A percentile compares a stretch with the other conserved stretches of the same genome.
Evolutionary conservation across 441 rosid genomes (phyloP).

Genomic region (Euphorbia corollata): DNA sequence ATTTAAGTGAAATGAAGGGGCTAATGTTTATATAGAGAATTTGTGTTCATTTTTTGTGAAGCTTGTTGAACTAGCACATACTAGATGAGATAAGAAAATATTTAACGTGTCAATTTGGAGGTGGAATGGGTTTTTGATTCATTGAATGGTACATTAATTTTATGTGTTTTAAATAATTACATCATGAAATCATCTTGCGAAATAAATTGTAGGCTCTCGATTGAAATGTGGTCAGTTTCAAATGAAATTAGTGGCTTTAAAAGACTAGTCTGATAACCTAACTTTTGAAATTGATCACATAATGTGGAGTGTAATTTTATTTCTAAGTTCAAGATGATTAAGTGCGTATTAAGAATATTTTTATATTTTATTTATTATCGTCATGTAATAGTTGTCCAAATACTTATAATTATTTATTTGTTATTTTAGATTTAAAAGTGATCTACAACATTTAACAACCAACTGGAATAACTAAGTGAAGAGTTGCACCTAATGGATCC

Average conservation of each 20-base stretch:
- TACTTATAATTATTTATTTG: too few species aligned
- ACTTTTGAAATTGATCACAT: conserved; percentile 1
- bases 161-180: not conserved
- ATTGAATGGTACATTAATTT: not conserved
- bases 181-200: not conserved
- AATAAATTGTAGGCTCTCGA: not conserved
- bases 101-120: conserved; percentile 8
- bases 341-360: too few species aligned
- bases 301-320: not conserved
- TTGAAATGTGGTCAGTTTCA: not conserved
- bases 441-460: too few species aligned
- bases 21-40: conserved; percentile 16
- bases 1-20: not conserved
- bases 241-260: not conserved
- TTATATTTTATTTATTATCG: too few species aligned
- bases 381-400: too few species aligned
- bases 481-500: too few species aligned
- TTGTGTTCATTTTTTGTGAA: not conserved
- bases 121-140: conserved; percentile 1
- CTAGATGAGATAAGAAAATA: not conserved
- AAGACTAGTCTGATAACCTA: conserved; percentile 21
- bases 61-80: conserved; percentile 29
- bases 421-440: too few species aligned
- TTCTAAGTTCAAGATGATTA: not conserved
- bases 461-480: too few species aligned